Conservation (phyloP, 345 rosid genomes). For the Lepidium sativum region DNA sequence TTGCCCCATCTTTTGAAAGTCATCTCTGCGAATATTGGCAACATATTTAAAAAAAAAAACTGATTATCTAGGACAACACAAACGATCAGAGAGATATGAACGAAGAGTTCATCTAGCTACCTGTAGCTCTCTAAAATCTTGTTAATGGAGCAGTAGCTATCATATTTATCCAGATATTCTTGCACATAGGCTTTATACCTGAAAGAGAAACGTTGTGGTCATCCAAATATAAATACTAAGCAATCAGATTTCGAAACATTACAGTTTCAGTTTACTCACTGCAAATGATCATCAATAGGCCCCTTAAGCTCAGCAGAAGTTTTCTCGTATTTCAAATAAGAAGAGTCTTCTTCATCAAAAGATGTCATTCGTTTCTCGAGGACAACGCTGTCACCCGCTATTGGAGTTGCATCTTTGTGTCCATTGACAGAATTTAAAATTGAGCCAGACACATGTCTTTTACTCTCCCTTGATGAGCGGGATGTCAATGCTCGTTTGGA, state of each 20-base stretch:
- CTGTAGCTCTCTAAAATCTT: constrained; percentile 68
- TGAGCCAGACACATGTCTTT: constrained; percentile 31
- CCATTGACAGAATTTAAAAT: constrained; percentile 32
- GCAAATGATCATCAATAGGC: constrained; percentile 58
- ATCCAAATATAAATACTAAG: background rate
- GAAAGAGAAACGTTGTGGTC: constrained; percentile 8
- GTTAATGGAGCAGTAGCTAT: constrained; percentile 62
- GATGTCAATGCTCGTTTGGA: constrained; percentile 43
- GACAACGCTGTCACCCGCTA: constrained; percentile 37
- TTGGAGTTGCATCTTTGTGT: constrained; percentile 35
- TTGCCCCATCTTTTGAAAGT: constrained; percentile 63
- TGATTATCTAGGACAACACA: background rate
- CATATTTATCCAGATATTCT: constrained; percentile 76
- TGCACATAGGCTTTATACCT: constrained; percentile 77
- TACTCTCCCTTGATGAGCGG: constrained; percentile 42
- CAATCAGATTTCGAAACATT: background rate
- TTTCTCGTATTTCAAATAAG: constrained; percentile 72
- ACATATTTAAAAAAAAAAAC: background rate
- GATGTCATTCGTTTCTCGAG: constrained; percentile 44
- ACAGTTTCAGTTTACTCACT: constrained; percentile 47
- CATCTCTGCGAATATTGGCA: constrained; percentile 33
- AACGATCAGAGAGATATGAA: background rate
- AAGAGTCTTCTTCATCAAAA: constrained; percentile 51
- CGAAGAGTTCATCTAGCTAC: constrained; percentile 30
- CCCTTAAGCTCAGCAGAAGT: constrained; percentile 74